Base-by-base conservation (phyloP, 768 basidiomycete species). In the Tylopilus subfusipes region DNA sequence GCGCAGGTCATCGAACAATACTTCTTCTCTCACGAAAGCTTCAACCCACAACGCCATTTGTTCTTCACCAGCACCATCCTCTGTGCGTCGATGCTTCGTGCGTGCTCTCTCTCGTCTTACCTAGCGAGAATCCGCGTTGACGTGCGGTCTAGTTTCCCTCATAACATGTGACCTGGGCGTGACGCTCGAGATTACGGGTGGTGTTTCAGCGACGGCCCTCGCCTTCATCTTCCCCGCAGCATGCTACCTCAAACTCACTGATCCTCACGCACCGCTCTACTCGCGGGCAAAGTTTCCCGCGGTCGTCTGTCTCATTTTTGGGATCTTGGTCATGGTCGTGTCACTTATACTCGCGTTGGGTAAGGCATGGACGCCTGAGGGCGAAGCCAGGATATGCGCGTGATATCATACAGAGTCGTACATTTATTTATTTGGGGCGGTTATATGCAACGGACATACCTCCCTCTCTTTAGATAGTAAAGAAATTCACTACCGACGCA, bases 111-210 rank as follows among this genome's bases (percentile, higher is more conserved):
- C 16, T 25, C 0, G 10, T 9, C n/a, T n/a, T n/a, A 33, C 55
- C 33, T 19, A 24, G n/a, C 16, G 24, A 44, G 21, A 21, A 27
- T 33, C 33, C 21, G 21, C n/a, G 19, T 46, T 48, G 47, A 49
- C 49, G 14, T 25, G 42, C n/a, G 50, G 34, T 46, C 14, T 66
- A 95, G 94, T 97, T 55, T 84, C 96, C 5, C 78, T 98, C 51
- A 78, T 94, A 53, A 98, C 96, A 2, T 97, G 94, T 67, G 96
- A 99, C 69, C 81, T 99, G 14, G 97, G 97, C n/a, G 88, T 98
- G 42, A 97, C 96, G 75, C 85, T 99, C 36, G 97, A 99, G 75
- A 89, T 99, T 42, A 95, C 94, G 0, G 97, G 97, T n/a, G 96
- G 96, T n/a, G 81, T 91, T 12, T 91, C 91, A 14, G 91, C 91